A percentile compares a stretch with the other conserved stretches of the same genome.
Conservation (phyloP, 2,329 filamentous ascomycete genomes). For the Mariannaea sp. region DNA sequence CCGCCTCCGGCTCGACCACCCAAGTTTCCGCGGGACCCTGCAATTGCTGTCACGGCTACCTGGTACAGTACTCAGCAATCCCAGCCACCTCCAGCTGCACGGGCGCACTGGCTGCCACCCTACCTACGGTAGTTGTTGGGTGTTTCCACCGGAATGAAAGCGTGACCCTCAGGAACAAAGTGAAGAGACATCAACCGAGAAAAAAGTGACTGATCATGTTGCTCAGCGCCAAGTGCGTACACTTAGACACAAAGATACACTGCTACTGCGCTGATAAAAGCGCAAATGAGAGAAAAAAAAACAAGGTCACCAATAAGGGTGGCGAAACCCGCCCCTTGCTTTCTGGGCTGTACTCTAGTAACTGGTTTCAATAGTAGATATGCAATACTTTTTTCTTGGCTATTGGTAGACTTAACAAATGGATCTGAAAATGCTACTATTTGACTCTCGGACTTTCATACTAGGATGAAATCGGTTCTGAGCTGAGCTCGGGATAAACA, state of each 20-base stretch:
- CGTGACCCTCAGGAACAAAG: not conserved
- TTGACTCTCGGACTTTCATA: not conserved
- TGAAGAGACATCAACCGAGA: not conserved
- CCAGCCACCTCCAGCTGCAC: not conserved
- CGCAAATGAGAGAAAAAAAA: no score
- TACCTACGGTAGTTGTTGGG: not conserved
- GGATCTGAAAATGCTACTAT: not conserved
- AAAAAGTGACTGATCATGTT: slow-evolving; percentile 10
- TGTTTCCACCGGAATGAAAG: not conserved
- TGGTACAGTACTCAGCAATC: slow-evolving; percentile 19
- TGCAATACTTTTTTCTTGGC: no score
- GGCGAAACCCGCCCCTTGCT: no score
- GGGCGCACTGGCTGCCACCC: not conserved
- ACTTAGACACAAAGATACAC: no score
- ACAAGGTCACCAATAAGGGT: no score
- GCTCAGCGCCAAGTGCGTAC: slow-evolving; percentile 5
- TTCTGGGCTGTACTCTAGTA: no score
- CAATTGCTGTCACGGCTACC: slow-evolving; percentile 28
- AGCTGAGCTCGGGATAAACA: slow-evolving; percentile 32
- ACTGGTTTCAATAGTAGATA: no score
- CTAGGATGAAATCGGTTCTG: not conserved
- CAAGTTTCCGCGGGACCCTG: slow-evolving; percentile 17
- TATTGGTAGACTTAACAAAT: no score
- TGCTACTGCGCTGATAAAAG: no score
- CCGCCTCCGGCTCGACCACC: slow-evolving; percentile 11